Evolutionary conservation across 2,329 filamentous ascomycete species (phyloP), one percentile per base, ranked within the genome.

Genomic region (Penicillium fuscoglaucum): DNA sequence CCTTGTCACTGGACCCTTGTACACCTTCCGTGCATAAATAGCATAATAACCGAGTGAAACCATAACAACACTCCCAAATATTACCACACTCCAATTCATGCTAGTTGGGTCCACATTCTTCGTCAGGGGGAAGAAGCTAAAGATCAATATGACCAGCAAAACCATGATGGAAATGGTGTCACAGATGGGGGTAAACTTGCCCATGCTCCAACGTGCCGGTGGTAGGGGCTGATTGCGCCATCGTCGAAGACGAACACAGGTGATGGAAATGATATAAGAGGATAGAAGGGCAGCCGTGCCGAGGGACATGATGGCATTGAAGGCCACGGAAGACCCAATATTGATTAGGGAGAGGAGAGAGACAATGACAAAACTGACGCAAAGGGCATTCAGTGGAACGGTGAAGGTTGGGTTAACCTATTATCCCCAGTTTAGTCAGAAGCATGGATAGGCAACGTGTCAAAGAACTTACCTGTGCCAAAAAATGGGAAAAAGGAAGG

Each of bases 291-390:
- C 67, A 12, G 67, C 70, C 15, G 70, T 64, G 12, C 63, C 69
- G 2, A 79, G 70, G 5, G 74, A 72, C 44, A 72, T 67, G 48
- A 79, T 75, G 35, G 72, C 71, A 62, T 76, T 78, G 57, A 79
- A 70, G n/a, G 77, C 77, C 10, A 72, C 69, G 4, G 66, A 69
- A 12, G 68, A 72, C 50, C 68, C 68, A 37, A 75, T 62, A 29
- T 71, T 73, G 41, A 76, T 69, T 10, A 76, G 59, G n/a, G 69
- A 67, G 9, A 76, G 66, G 26, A 75, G 59, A 15, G 57, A 58
- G 12, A 53, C 48, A 13, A 61, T 59, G 3, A 45, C 26, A 8
- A 58, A 43, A 33, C 43, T 44, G 61, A 62, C 62, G 49, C 68
- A 61, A 28, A 66, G 51, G 10, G 65, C 61, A 41, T 63, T 66